Percentiles rank a stretch among this genome's conserved stretches.
Conservation (phyloP, 78 protist species). For the Creolimax fragrantissima region DNA sequence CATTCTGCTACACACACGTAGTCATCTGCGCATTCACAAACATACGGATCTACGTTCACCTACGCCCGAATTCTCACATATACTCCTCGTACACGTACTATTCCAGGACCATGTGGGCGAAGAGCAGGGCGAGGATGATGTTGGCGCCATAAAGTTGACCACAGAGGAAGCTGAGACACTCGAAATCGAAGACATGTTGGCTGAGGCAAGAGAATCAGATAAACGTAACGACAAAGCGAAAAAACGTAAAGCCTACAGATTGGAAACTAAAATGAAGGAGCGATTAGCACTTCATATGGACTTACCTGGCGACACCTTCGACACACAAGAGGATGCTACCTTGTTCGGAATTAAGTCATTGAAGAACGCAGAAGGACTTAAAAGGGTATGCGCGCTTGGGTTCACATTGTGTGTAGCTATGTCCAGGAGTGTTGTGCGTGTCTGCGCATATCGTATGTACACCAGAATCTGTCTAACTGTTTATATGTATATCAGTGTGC, state of each 20-base stretch:
- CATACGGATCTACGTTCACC: too few species aligned
- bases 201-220: neutral
- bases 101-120: too few species aligned
- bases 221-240: neutral
- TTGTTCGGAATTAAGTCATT: slow-evolving; percentile 2
- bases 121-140: slow-evolving; percentile 28
- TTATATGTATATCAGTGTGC: too few species aligned
- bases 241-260: neutral
- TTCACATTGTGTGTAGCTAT: too few species aligned
- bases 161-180: neutral
- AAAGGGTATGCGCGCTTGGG: neutral
- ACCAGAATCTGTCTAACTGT: too few species aligned
- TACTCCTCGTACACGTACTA: too few species aligned
- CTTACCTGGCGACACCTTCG: slow-evolving; percentile 10
- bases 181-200: neutral
- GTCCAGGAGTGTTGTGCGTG: too few species aligned
- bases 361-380: neutral
- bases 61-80: too few species aligned
- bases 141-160: neutral
- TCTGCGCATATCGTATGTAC: too few species aligned
- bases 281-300: slow-evolving; percentile 28
- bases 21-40: too few species aligned
- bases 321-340: neutral
- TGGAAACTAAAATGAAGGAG: neutral
- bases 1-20: too few species aligned